phyloP scores from a whole-genome alignment of 768 basidiomycete genomes.

The Auricularia auricula-judae region DNA sequence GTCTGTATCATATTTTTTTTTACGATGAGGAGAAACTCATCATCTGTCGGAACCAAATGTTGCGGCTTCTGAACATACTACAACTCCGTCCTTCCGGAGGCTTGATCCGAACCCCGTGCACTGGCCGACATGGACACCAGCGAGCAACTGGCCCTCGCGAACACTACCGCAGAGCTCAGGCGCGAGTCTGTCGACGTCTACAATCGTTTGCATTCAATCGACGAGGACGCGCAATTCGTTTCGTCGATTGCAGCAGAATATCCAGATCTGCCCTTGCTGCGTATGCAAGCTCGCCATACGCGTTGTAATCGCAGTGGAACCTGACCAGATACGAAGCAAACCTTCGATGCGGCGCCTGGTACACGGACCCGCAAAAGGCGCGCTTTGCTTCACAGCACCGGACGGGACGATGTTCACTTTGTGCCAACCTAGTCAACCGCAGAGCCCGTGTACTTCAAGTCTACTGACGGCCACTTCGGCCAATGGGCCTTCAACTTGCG shows the following conservation, averaged over 20 bases:
- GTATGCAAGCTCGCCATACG: slow-evolving; percentile 24
- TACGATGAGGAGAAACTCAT: too few relatives aligned
- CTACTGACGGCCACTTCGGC: slow-evolving; percentile 76
- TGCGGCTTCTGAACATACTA: too few relatives aligned
- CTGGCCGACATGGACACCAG: too few relatives aligned
- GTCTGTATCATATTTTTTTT: too few relatives aligned
- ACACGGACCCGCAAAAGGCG: slow-evolving; percentile 61
- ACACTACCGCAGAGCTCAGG: slow-evolving; percentile 33
- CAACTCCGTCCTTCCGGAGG: too few relatives aligned
- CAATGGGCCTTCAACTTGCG: slow-evolving; percentile 82
- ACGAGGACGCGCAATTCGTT: slow-evolving; percentile 67
- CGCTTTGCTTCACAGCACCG: slow-evolving; percentile 12
- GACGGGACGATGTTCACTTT: not conserved
- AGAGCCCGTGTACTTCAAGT: slow-evolving; percentile 72
- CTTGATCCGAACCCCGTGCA: too few relatives aligned
- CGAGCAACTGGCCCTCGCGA: not conserved
- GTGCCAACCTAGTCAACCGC: slow-evolving; percentile 13
- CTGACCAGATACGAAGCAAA: slow-evolving; percentile 47
- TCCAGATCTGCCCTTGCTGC: slow-evolving; percentile 41
- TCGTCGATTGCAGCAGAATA: slow-evolving; percentile 36
- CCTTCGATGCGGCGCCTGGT: slow-evolving; percentile 91
- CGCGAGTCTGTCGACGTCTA: slow-evolving; percentile 67
- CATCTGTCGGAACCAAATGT: too few relatives aligned
- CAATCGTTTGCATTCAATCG: slow-evolving; percentile 82
- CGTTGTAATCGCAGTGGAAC: not conserved